These are phyloP conservation scores for Trichophyton verrucosum DNA, from an alignment of 2,329 filamentous ascomycete species.

Conservation along the genomic window DNA sequence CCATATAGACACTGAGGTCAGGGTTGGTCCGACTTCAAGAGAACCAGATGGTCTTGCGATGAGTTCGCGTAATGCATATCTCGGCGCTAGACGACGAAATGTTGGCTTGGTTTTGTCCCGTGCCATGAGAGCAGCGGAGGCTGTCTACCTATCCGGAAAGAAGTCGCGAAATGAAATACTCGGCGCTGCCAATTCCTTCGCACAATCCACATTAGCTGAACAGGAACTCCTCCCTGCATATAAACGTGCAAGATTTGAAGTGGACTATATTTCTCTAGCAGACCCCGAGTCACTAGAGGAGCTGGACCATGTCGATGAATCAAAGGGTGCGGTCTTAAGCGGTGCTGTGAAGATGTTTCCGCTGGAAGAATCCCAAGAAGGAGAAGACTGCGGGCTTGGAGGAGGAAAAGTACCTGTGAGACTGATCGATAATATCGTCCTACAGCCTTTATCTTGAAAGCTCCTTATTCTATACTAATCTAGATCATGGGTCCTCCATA, in stretches of 20 bases:
- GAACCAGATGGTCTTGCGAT: slow-evolving; percentile 75
- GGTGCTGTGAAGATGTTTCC: slow-evolving; percentile 84
- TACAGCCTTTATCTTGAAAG: slow-evolving; percentile 32
- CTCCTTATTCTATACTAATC: neutral
- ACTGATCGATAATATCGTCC: slow-evolving; percentile 85
- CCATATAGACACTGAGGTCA: slow-evolving; percentile 60
- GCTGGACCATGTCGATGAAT: slow-evolving; percentile 55
- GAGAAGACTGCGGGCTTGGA: slow-evolving; percentile 60
- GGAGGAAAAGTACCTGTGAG: slow-evolving; percentile 64
- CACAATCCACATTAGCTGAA: slow-evolving; percentile 42
- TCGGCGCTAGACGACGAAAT: slow-evolving; percentile 60
- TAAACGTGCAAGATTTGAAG: slow-evolving; percentile 59
- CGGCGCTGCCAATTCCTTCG: slow-evolving; percentile 52
- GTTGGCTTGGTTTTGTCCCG: slow-evolving; percentile 60
- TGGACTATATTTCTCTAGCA: slow-evolving; percentile 86
- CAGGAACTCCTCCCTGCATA: slow-evolving; percentile 50
- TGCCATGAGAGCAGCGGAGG: slow-evolving; percentile 59
- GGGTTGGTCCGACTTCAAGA: slow-evolving; percentile 61
- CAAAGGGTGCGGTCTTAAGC: slow-evolving; percentile 69
- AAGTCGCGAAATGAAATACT: slow-evolving; percentile 55
- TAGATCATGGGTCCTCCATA: neutral
- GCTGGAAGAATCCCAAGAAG: slow-evolving; percentile 54
- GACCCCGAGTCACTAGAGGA: slow-evolving; percentile 77
- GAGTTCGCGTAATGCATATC: slow-evolving; percentile 87
- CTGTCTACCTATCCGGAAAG: slow-evolving; percentile 46